Conservation (phyloP, 345 rosid genomes). For the Gossypium anomalum region DNA sequence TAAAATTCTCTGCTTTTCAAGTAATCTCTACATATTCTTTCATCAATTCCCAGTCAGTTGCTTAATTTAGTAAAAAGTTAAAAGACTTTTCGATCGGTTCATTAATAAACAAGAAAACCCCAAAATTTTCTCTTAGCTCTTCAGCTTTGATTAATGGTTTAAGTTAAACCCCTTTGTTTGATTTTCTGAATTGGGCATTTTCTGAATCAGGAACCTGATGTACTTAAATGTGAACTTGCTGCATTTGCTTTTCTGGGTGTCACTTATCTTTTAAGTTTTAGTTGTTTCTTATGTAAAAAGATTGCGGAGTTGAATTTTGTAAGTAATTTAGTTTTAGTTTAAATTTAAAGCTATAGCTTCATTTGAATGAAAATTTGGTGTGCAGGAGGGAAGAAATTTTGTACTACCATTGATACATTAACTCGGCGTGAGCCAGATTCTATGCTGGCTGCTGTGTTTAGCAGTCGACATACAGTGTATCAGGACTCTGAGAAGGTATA, state of each 20-base stretch:
- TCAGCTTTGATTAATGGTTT: not conserved
- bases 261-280: not conserved
- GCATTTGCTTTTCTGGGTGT: not conserved
- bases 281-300: not conserved
- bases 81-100: not conserved
- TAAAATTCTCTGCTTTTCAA: conserved; percentile 13
- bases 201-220: not conserved
- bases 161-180: not conserved
- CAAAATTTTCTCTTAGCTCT: not conserved
- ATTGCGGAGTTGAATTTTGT: not conserved
- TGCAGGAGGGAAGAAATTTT: conserved; percentile 80
- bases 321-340: not conserved
- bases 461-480: conserved; percentile 66
- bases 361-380: not conserved
- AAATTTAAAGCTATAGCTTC: not conserved
- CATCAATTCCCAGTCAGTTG: not conserved
- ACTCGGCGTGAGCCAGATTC: conserved; percentile 87
- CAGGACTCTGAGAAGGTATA: conserved; percentile 54
- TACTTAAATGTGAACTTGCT: not conserved
- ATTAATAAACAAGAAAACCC: not conserved
- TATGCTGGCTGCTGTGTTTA: conserved; percentile 92
- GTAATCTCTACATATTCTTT: not conserved
- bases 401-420: conserved; percentile 78
- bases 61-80: not conserved
- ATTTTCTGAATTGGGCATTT: conserved; percentile 9